These are phyloP conservation scores for Fusarium sp. DNA, from an alignment of 2,329 filamentous ascomycete genomes.

Conservation along the genomic window DNA sequence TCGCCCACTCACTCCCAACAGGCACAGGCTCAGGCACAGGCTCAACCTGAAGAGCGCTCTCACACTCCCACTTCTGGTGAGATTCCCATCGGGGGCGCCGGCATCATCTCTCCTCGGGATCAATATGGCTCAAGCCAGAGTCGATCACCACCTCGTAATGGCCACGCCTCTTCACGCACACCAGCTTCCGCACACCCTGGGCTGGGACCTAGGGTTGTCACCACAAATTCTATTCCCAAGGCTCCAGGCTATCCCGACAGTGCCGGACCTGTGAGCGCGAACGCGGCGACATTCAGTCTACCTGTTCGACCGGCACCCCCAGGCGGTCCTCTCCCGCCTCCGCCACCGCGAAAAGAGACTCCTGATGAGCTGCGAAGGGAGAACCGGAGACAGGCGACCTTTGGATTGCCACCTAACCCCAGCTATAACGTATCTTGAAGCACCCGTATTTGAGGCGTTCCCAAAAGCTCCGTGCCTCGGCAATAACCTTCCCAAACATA, in stretches of 20 bases:
- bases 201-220: conserved; percentile 65
- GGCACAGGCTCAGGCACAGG: conserved; percentile 57
- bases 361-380: conserved; percentile 67
- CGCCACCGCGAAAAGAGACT: conserved; percentile 70
- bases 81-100: conserved; percentile 73
- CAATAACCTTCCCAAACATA: conserved; percentile 33
- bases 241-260: conserved; percentile 56
- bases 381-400: conserved; percentile 66
- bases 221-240: conserved; percentile 67
- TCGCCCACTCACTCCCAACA: conserved; percentile 65
- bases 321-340: conserved; percentile 69
- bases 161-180: conserved; percentile 61
- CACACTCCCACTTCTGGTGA: conserved; percentile 78
- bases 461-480: conserved; percentile 32
- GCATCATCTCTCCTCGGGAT: conserved; percentile 68
- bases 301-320: conserved; percentile 74
- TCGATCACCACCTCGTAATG: conserved; percentile 67
- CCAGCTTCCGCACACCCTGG: conserved; percentile 61
- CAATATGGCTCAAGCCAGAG: conserved; percentile 60
- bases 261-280: conserved; percentile 59
- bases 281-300: conserved; percentile 68
- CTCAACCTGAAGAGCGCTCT: conserved; percentile 59
- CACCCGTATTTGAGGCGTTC: conserved; percentile 7
- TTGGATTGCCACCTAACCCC: conserved; percentile 62
- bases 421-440: conserved; percentile 52